These are phyloP conservation scores for Colletotrichum sp. DNA, from an alignment of 2,329 filamentous ascomycete genomes.

Conservation along the genomic window DNA sequence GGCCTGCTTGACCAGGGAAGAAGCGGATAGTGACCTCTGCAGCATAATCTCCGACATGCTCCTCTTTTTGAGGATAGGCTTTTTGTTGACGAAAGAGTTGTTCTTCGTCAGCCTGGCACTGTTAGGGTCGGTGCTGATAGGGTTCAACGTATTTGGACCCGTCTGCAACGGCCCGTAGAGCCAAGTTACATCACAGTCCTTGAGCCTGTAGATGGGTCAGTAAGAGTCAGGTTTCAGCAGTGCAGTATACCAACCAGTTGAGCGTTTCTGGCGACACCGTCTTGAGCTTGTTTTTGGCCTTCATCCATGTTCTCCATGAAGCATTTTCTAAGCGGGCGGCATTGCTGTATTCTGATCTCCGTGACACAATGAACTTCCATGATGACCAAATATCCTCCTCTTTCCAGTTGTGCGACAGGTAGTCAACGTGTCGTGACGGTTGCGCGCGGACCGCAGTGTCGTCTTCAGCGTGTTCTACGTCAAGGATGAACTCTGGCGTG, in stretches of 20 bases:
- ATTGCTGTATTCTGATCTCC: conserved; percentile 80
- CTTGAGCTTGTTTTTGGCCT: conserved; percentile 83
- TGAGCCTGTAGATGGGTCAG: conserved; percentile 69
- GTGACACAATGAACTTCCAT: conserved; percentile 90
- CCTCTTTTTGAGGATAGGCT: conserved; percentile 94
- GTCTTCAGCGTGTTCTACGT: conserved; percentile 71
- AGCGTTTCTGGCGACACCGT: conserved; percentile 91
- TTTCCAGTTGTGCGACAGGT: conserved; percentile 89
- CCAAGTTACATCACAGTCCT: conserved; percentile 98
- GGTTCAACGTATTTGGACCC: conserved; percentile 61
- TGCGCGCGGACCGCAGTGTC: conserved; percentile 77
- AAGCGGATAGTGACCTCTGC: conserved; percentile 85
- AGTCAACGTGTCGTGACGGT: conserved; percentile 91
- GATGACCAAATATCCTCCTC: conserved; percentile 98
- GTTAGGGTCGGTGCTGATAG: conserved; percentile 41
- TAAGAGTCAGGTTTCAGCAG: background rate
- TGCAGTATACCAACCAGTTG: conserved; percentile 75
- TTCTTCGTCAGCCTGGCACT: conserved; percentile 56
- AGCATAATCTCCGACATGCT: conserved; percentile 97
- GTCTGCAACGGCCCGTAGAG: conserved; percentile 92
- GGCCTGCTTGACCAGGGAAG: conserved; percentile 88
- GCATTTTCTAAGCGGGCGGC: conserved; percentile 89
- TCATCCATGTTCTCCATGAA: conserved; percentile 97
- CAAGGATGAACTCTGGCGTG: conserved; percentile 50
- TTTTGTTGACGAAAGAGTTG: conserved; percentile 74